Evolutionary conservation across 2,329 filamentous ascomycete species (phyloP).

Genomic region (Diaporthe sp.): DNA sequence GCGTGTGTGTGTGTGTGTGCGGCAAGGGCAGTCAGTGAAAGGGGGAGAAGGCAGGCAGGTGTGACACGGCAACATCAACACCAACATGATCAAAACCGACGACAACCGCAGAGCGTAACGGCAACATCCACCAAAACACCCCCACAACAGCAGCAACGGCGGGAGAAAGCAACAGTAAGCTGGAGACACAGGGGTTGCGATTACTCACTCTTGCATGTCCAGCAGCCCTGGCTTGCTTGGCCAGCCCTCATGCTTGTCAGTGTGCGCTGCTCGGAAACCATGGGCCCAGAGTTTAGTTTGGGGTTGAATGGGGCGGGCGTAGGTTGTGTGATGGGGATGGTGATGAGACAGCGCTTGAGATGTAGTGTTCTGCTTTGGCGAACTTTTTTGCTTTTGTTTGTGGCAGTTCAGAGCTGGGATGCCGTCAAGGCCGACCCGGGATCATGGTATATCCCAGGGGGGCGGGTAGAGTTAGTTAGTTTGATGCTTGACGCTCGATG

Average conservation of each 20-base stretch:
- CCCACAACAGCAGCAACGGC: neutral
- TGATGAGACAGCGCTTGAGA: slow-evolving; percentile 29
- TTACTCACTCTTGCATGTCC: slow-evolving; percentile 58
- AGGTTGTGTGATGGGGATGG: slow-evolving; percentile 17
- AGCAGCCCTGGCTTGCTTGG: slow-evolving; percentile 51
- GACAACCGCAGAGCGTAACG: too few relatives aligned
- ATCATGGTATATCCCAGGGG: slow-evolving; percentile 27
- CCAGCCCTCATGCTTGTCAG: slow-evolving; percentile 29
- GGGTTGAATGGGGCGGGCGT: neutral
- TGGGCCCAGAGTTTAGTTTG: neutral
- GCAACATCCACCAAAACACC: neutral
- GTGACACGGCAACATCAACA: neutral
- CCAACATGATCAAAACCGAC: too few relatives aligned
- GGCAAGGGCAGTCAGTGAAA: neutral
- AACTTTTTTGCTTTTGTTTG: slow-evolving; percentile 25
- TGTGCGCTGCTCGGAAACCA: slow-evolving; percentile 4
- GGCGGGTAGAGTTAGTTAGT: neutral
- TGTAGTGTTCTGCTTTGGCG: slow-evolving; percentile 23
- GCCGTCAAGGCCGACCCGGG: slow-evolving; percentile 19
- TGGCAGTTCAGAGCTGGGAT: neutral
- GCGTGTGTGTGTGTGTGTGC: too few relatives aligned
- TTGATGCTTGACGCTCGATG: slow-evolving; percentile 1
- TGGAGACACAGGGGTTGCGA: slow-evolving; percentile 8
- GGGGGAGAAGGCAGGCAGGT: neutral
- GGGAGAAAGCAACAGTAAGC: neutral